These are phyloP conservation scores for Fraxinus excelsior DNA, from an alignment of 257 asterid species.

Conservation along the genomic window DNA sequence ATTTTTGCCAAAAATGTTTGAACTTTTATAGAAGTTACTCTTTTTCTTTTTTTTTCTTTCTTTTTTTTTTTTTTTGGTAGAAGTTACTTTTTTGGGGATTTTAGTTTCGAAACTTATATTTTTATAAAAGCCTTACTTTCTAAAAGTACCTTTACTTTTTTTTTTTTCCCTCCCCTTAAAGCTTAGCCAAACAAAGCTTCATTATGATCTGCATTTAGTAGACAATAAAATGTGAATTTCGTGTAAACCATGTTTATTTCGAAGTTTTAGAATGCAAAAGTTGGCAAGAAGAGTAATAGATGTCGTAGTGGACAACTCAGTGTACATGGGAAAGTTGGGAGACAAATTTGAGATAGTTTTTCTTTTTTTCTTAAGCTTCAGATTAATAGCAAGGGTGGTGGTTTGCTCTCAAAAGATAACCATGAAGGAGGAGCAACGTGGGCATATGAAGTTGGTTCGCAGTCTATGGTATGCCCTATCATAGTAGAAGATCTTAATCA, in stretches of 20 bases:
- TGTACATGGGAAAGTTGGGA: not conserved
- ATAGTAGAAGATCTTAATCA: slow-evolving; percentile 75
- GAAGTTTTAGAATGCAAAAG: not conserved
- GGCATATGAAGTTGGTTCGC: slow-evolving; percentile 85
- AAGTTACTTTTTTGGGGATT: not conserved
- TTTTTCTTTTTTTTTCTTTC: no score
- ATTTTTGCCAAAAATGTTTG: not conserved
- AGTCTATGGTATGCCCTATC: slow-evolving; percentile 73
- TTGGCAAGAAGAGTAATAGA: not conserved
- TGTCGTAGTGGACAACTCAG: not conserved
- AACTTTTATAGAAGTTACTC: not conserved
- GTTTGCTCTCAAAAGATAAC: slow-evolving; percentile 51
- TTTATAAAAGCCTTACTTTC: not conserved
- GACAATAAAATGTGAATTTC: not conserved
- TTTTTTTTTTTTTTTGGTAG: no score
- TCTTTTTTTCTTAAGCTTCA: slow-evolving; percentile 28
- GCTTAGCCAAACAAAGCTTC: not conserved
- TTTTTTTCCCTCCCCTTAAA: no score
- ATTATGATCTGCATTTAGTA: not conserved
- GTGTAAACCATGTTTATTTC: not conserved
- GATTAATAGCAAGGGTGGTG: slow-evolving; percentile 60
- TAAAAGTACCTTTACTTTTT: not conserved
- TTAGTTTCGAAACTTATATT: not conserved
- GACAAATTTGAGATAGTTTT: not conserved
- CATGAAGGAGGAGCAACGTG: slow-evolving; percentile 81